phyloP scores from a whole-genome alignment of 176 grass and related monocot species.

The Themeda triandra region DNA sequence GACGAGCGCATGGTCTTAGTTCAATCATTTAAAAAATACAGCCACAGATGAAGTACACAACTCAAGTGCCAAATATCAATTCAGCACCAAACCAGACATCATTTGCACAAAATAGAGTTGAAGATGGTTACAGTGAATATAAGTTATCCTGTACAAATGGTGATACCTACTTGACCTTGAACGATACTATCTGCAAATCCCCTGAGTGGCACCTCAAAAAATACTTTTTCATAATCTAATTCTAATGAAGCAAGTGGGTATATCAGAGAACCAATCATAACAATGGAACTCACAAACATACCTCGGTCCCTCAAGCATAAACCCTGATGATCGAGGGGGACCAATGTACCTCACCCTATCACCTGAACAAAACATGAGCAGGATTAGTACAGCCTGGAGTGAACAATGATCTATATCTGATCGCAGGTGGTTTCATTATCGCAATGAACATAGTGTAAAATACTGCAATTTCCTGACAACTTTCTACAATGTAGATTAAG shows the following conservation, averaged over 20 bases:
- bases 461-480: not conserved
- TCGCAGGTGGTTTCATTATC: conserved; percentile 17
- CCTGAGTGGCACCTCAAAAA: not conserved
- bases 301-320: conserved; percentile 47
- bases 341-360: conserved; percentile 94
- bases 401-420: conserved; percentile 17
- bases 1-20: not conserved
- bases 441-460: conserved; percentile 11
- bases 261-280: not conserved
- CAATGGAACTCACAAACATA: conserved; percentile 25
- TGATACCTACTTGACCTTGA: not conserved
- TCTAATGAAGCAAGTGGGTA: not conserved
- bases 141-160: not conserved
- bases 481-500: not conserved
- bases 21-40: not conserved
- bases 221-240: not conserved
- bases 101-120: not conserved
- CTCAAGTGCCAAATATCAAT: not conserved
- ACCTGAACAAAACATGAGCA: conserved; percentile 55
- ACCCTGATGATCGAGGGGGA: conserved; percentile 11
- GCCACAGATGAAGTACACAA: not conserved
- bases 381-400: conserved; percentile 16
- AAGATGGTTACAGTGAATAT: conserved; percentile 14
- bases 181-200: not conserved
- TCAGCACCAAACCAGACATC: not conserved